Base-by-base conservation (phyloP, 768 basidiomycete species). In the Russula foetens region DNA sequence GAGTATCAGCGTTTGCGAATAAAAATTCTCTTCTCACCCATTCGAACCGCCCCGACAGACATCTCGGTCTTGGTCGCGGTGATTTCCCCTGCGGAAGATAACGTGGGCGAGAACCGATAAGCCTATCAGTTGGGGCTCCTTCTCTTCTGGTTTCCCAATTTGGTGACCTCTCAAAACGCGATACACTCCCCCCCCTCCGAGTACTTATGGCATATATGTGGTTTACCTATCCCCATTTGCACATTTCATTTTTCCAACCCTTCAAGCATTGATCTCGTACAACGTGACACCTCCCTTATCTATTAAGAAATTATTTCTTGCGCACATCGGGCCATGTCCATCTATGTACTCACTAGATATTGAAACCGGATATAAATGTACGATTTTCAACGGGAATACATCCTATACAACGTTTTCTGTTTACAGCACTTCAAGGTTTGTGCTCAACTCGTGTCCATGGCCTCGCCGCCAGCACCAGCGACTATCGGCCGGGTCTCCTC, bases 371-470 rank as follows among this genome's bases (percentile, higher is more conserved):
- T 23, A 28, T 50, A 31, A 57, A 45, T 62, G 38, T 51, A 62
- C 8, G 21, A 47, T 17, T 58, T 48, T 62, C 45, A 57, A 19
- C 17, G 31, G 56, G 17, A 28, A 53, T 48, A 58, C 56, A 39
- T 43, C 38, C 24, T 62, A 58, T 39, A 62, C 28, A 44, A 28
- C 26, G 5, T 12, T 46, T 17, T 24, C n/a, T 31, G 19, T 44
- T 14, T 28, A 60, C 31, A 17, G 14, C 11, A 9, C 4, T 47
- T 39, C 29, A 15, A 35, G 2, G 2, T n/a, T 31, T 19, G 28
- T 51, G 19, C 38, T 70, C 79, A 92, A 73, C 85, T 83, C 35
- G 82, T 87, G 75, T 92, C 90, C 90, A 92, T 92, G 48, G 83
- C 88, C 66, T 91, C 90, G 39, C 79, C 80, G 7, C 67, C 75